A percentile compares a stretch with the other conserved stretches of the same genome.
Evolutionary conservation across 805 yeast species (phyloP).

Genomic region (Metschnikowia similis): DNA sequence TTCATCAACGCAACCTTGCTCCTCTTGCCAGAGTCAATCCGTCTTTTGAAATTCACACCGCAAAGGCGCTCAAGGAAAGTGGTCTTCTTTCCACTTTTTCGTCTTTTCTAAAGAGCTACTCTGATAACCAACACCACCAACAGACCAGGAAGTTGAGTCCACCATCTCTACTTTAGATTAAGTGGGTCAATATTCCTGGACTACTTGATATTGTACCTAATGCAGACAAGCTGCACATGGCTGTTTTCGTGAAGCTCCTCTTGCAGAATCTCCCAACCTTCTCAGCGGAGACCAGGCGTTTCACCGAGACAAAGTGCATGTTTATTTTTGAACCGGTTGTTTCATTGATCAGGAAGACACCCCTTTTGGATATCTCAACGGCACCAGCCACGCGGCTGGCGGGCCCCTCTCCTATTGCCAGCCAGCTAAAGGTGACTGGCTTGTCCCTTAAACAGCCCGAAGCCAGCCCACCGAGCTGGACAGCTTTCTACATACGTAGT

Average conservation of each 20-base stretch:
- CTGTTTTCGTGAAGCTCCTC: constrained; percentile 31
- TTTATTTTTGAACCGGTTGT: constrained; percentile 45
- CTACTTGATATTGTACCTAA: constrained; percentile 51
- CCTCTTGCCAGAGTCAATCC: constrained; percentile 62
- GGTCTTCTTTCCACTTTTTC: constrained; percentile 90
- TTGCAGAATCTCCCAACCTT: constrained; percentile 26
- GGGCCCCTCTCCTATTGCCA: too few relatives aligned
- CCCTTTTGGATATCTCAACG: too few relatives aligned
- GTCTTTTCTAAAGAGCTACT: constrained; percentile 80
- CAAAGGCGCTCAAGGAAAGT: constrained; percentile 61
- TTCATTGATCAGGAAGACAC: constrained; percentile 22
- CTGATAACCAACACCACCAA: constrained; percentile 86
- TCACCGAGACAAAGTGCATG: constrained; percentile 43
- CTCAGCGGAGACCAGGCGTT: constrained; percentile 30
- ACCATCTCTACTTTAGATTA: constrained; percentile 79
- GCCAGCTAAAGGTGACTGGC: too few relatives aligned
- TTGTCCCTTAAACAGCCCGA: too few relatives aligned
- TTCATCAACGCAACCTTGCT: constrained; percentile 51
- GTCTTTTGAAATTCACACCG: constrained; percentile 57
- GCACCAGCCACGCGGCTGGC: too few relatives aligned
- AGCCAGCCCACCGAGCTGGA: too few relatives aligned
- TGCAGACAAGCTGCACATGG: constrained; percentile 32
- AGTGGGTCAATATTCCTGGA: constrained; percentile 56
- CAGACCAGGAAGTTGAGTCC: constrained; percentile 86
- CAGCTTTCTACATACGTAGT: too few relatives aligned